Evolutionary conservation across 1,284 basidiomycete species (phyloP), one percentile per base, ranked within the genome.

Genomic region (Leccinum solheimii): DNA sequence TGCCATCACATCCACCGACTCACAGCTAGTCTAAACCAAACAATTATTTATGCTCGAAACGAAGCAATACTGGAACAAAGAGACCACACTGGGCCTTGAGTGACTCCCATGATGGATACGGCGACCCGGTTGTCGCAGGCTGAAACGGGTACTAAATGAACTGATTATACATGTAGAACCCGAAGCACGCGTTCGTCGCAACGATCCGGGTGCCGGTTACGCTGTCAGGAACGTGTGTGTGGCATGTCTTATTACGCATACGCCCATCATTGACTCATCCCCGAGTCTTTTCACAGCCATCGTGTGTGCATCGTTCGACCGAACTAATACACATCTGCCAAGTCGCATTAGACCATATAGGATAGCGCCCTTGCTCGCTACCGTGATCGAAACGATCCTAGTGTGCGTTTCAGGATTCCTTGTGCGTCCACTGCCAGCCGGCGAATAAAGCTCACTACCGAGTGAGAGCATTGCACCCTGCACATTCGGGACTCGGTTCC

Each of bases 191-290:
- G 36, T 55, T 57, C 45, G 19, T 34, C 43, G 10, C 57, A 36
- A 64, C 56, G 26, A 40, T 49, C 50, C 26, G 32, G 49, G 45
- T 36, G 48, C 40, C 51, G 43, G 43, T 36, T 57, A 59, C 34
- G n/a, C 51, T 14, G 52, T 52, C 21, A 27, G 34, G 48, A 45
- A 59, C 63, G 34, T 64, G 68, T 51, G 8, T 56, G 16, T 27
- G 14, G 60, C 67, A 49, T 67, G 70, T 60, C 51, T 34, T 56
- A 61, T 71, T 61, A 71, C 63, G 50, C 64, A 43, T 16, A 34
- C 40, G 19, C 26, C 38, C 52, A 56, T 23, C 54, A 50, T 52
- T 27, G 51, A 51, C 26, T 50, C 23, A 51, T 51, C 16, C 49
- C 49, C 49, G 26, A 48, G 21, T 23, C 45, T 48, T 48, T 40